Percentiles rank a stretch among this genome's conserved stretches.
phyloP scores from a whole-genome alignment of 1,139 yeast genomes.

The Pneumocystis sp. region DNA sequence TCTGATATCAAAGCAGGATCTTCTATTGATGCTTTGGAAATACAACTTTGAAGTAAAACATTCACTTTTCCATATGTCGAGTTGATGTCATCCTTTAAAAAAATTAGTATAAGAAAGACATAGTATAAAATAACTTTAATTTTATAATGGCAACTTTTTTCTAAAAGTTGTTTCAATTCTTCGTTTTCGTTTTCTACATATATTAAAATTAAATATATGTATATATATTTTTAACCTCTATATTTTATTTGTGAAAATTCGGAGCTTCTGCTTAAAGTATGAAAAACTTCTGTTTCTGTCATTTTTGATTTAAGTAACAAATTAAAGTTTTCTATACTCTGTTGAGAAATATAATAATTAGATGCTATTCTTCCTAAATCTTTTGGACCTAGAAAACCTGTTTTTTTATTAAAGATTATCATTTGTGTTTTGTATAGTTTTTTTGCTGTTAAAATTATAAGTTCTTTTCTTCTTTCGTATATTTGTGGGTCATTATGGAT shows the following conservation, averaged over 20 bases:
- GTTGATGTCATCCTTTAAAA: neutral
- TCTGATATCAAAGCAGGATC: conserved; percentile 73
- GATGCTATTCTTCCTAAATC: conserved; percentile 91
- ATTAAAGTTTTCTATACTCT: conserved; percentile 79
- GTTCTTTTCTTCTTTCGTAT: conserved; percentile 53
- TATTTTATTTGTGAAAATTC: conserved; percentile 85
- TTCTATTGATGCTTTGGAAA: conserved; percentile 51
- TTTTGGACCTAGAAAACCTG: conserved; percentile 67
- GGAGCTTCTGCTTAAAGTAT: conserved; percentile 82
- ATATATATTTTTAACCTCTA: conserved; percentile 29
- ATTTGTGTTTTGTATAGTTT: conserved; percentile 72
- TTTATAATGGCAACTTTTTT: conserved; percentile 62
- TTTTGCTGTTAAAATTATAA: conserved; percentile 69
- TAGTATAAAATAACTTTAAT: conserved; percentile 59
- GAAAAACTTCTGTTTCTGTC: conserved; percentile 79
- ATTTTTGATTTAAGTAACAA: conserved; percentile 71
- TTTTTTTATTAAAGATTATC: conserved; percentile 79
- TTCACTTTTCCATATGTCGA: conserved; percentile 77
- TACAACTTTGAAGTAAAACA: conserved; percentile 70
- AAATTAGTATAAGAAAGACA: neutral
- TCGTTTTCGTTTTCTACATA: conserved; percentile 48
- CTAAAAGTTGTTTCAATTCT: conserved; percentile 46
- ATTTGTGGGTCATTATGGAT: conserved; percentile 69
- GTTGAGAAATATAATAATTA: conserved; percentile 75
- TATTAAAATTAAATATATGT: neutral